Evolutionary conservation across 1,139 yeast species (phyloP).

Genomic region (Nakaseomyces nivariensis): DNA sequence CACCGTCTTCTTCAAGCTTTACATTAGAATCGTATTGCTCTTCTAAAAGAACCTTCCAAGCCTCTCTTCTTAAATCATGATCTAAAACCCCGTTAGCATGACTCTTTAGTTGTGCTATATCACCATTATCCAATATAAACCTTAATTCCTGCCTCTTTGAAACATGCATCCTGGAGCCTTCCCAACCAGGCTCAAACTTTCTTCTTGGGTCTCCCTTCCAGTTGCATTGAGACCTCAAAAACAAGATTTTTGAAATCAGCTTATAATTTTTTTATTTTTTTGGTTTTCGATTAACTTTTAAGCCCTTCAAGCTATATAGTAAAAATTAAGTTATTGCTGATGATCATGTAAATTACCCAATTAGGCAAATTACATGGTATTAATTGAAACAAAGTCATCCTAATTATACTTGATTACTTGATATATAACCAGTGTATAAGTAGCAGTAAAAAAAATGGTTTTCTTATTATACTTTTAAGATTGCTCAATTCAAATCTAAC

Average conservation of each 20-base stretch:
- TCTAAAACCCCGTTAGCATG: not conserved
- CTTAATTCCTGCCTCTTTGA: not conserved
- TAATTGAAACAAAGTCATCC: not conserved
- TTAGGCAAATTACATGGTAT: constrained; percentile 6
- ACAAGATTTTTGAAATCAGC: not conserved
- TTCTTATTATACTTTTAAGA: too few relatives aligned
- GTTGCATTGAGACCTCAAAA: not conserved
- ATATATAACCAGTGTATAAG: not conserved
- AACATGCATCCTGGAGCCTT: not conserved
- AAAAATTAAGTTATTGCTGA: not conserved
- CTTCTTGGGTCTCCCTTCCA: too few relatives aligned
- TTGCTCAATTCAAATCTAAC: too few relatives aligned
- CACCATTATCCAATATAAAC: not conserved
- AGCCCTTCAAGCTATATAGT: too few relatives aligned
- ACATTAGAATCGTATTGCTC: not conserved
- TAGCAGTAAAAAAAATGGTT: too few relatives aligned
- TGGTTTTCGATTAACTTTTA: too few relatives aligned
- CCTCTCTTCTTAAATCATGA: not conserved
- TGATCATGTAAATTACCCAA: constrained; percentile 6
- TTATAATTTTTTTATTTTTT: too few relatives aligned
- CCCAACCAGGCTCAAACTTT: too few relatives aligned
- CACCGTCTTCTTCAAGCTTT: not conserved
- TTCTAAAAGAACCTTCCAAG: not conserved
- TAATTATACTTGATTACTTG: not conserved
- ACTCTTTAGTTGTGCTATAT: not conserved